Evolutionary conservation across 106 monocot species (phyloP), one percentile per base, ranked within the genome.

Genomic region (Allium fistulosum): DNA sequence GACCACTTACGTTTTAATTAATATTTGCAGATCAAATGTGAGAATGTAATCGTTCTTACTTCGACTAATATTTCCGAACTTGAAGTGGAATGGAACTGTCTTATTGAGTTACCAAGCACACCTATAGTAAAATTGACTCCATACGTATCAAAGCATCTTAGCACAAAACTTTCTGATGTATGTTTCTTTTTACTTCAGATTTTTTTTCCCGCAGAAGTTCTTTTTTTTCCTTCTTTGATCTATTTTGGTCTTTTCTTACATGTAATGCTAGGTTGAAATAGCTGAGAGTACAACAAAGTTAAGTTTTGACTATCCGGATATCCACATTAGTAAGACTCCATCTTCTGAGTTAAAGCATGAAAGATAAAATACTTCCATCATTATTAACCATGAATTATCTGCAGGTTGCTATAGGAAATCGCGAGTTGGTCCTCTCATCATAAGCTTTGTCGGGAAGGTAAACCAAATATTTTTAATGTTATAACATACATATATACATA

Each of bases 401-500:
- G 27, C 81, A 97, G 96, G 84, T 49, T 88, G 92, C 73, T 74
- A 86, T 77, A 85, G 86, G 7, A 75, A 80, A 52, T 88, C 96
- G 9, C 80, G 88, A 75, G 60, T 48, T 57, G 96, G 92, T 27
- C 77, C 86, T 37, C 81, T 92, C 12, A 61, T 92, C 52, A 82
- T 97, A 58, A 79, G 68, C 66, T 88, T 89, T 81, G 69, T 80
- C 51, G 92, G 91, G 46, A 97, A 97, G 91, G 96, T 97, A 82
- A 8, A 3, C 48, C 63, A 7, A 13, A 16, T n/a, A 8, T 8
- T 28, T 12, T 49, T 47, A 51, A 48, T 28, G 11, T 50, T 58
- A 11, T 14, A 4, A 9, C 37, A 4, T 37, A 37, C 37, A 37
- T 37, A 37, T 37, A 37, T 37, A 37, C 37, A 37, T 37, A 37